Evolutionary conservation across 2,329 filamentous ascomycete genomes (phyloP), one percentile per base, ranked within the genome.

Genomic region (Uncinocarpus reesii): DNA sequence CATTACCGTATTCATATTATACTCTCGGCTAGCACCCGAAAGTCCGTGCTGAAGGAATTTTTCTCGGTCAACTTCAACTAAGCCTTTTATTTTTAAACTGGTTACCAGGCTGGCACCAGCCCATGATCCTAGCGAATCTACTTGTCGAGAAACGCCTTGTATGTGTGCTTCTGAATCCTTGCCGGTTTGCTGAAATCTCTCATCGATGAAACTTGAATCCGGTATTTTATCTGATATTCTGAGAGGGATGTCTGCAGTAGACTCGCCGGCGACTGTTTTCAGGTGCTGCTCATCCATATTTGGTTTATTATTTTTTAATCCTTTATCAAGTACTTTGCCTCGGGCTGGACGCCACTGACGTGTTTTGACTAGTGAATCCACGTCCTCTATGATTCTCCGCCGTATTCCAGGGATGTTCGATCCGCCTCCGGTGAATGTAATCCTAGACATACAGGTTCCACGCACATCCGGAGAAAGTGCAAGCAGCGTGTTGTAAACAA

Each of bases 391-490:
- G 31, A 95, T 75, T 21, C 90, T 79, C 20, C 76, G 73, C 55
- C 86, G 87, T 21, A 98, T 69, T 1, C 92, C 92, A 0, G 89
- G 76, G 7, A 95, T 80, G 21, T 77, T 77, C 4, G 87, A 80
- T 41, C 84, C 84, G 1, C 87, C 87, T 26, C 92, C 92, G 0
- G 83, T 83, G 59, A 98, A 84, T 13, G 95, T 72, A 38, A 96
- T 84, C 32, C 90, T 84, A 1, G 88, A 81, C 80, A 95, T 92
- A 64, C 90, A 95, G 3, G 83, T 68, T 1, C 84, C 82, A 20
- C 92, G 80, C 3, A 89, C 80, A 64, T 98, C 92, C 3, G 90
- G 69, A 0, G 88, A 85, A 1, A 95, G 72, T 6, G 79, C 74
- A 1, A 93, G 72, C 1, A 98, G 75, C 31, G 81, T 77, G 46